Percentiles rank a stretch among this genome's conserved stretches.
Conservation (phyloP, 2,329 filamentous ascomycete species). For the Apiospora koreana region DNA sequence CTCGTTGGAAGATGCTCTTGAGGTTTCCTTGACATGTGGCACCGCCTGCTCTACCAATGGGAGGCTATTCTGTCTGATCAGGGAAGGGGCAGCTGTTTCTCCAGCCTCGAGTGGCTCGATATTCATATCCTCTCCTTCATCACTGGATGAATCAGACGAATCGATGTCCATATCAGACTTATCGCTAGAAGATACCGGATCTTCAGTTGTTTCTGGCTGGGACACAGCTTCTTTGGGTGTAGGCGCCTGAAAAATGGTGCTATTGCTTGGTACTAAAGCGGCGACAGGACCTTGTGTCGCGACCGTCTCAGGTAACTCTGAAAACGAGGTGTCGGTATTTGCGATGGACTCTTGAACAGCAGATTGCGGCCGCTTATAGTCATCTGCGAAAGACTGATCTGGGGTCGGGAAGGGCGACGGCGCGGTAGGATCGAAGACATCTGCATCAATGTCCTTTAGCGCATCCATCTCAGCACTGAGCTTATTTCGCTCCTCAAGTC, state of each 20-base stretch:
- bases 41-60: neutral
- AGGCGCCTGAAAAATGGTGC: neutral
- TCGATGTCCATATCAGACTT: conserved; percentile 18
- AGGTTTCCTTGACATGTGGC: neutral
- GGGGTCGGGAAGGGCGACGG: neutral
- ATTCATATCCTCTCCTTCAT: conserved; percentile 1
- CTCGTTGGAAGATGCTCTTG: neutral
- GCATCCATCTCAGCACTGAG: conserved; percentile 21
- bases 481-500: conserved; percentile 34
- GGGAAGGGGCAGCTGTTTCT: neutral
- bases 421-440: neutral
- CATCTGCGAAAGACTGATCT: neutral
- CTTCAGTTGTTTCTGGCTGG: conserved; percentile 1
- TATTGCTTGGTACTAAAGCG: neutral
- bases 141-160: conserved; percentile 12
- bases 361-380: neutral
- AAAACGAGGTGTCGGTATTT: neutral
- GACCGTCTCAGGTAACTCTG: neutral
- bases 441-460: conserved; percentile 2
- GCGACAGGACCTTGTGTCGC: neutral
- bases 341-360: neutral
- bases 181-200: conserved; percentile 2
- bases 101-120: neutral
- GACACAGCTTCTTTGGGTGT: neutral
- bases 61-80: neutral